Conservation (phyloP, 768 basidiomycete genomes). For the Pleurotus ostreatus region DNA sequence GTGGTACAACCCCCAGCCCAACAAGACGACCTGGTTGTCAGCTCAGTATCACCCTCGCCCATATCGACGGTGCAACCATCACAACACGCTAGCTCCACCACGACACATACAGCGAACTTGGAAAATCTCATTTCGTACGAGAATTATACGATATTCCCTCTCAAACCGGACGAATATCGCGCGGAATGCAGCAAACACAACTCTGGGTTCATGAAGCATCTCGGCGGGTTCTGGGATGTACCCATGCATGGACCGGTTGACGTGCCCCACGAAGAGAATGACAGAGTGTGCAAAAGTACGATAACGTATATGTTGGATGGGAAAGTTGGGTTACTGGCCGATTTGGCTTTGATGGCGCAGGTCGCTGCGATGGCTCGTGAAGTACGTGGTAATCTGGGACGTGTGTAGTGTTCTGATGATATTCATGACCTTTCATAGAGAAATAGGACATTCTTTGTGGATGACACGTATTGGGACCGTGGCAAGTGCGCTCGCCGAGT, state of each 20-base stretch:
- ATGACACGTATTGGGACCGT: conserved; percentile 71
- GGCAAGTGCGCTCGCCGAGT: conserved; percentile 46
- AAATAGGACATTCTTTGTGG: conserved; percentile 63
- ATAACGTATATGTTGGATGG: conserved; percentile 74
- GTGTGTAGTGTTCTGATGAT: neutral
- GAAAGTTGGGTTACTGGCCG: conserved; percentile 58
- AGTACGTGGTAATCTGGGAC: conserved; percentile 29
- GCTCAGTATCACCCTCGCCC: conserved; percentile 8
- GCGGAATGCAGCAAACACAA: conserved; percentile 51
- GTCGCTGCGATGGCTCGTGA: conserved; percentile 62
- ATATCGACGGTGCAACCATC: no score
- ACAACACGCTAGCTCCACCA: conserved; percentile 12
- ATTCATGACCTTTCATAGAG: conserved; percentile 31
- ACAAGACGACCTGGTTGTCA: conserved; percentile 7
- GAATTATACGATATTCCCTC: conserved; percentile 56
- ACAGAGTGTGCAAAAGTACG: conserved; percentile 48
- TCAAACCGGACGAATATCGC: conserved; percentile 52
- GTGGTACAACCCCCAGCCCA: no score
- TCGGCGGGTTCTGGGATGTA: conserved; percentile 47
- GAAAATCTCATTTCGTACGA: conserved; percentile 40
- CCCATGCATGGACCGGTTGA: conserved; percentile 28
- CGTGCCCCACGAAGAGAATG: conserved; percentile 23
- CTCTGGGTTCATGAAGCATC: conserved; percentile 40
- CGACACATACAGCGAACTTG: conserved; percentile 12
- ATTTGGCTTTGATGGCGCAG: conserved; percentile 65